phyloP scores from a whole-genome alignment of 495 filamentous ascomycete species.

The Mycothermus thermophilus region DNA sequence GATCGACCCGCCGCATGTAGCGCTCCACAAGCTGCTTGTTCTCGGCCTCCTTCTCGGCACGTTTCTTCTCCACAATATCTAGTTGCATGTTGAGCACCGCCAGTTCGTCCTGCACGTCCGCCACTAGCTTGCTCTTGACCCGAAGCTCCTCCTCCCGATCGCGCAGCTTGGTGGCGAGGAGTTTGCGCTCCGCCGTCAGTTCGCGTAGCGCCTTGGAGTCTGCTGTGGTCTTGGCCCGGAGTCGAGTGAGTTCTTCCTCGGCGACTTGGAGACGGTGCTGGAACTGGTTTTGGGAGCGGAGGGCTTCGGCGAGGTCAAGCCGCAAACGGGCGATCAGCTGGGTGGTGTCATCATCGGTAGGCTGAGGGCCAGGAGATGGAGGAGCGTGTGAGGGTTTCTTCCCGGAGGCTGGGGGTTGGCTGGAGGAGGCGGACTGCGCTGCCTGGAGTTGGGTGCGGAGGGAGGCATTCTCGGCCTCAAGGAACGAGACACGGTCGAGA shows the following conservation, averaged over 20 bases:
- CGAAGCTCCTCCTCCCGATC: conserved; percentile 77
- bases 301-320: conserved; percentile 57
- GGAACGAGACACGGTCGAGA: conserved; percentile 47
- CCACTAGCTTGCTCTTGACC: conserved; percentile 67
- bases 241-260: conserved; percentile 45
- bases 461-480: conserved; percentile 38
- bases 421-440: conserved; percentile 2
- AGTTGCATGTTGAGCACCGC: conserved; percentile 73
- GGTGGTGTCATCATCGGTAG: conserved; percentile 16
- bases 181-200: conserved; percentile 48
- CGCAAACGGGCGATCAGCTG: conserved; percentile 35
- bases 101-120: conserved; percentile 85
- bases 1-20: conserved; percentile 76
- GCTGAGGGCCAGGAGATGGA: conserved; percentile 10
- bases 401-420: conserved; percentile 5
- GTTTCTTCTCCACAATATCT: conserved; percentile 65
- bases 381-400: conserved; percentile 1
- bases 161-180: conserved; percentile 46
- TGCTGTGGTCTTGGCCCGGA: conserved; percentile 40
- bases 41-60: conserved; percentile 55
- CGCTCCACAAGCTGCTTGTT: conserved; percentile 79
- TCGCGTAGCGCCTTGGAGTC: conserved; percentile 45
- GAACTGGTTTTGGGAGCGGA: conserved; percentile 54
- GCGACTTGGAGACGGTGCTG: conserved; percentile 44
- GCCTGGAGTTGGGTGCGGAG: conserved; percentile 13